Base-by-base conservation (phyloP, 495 filamentous ascomycete species). In the Penicillium fimorum region DNA sequence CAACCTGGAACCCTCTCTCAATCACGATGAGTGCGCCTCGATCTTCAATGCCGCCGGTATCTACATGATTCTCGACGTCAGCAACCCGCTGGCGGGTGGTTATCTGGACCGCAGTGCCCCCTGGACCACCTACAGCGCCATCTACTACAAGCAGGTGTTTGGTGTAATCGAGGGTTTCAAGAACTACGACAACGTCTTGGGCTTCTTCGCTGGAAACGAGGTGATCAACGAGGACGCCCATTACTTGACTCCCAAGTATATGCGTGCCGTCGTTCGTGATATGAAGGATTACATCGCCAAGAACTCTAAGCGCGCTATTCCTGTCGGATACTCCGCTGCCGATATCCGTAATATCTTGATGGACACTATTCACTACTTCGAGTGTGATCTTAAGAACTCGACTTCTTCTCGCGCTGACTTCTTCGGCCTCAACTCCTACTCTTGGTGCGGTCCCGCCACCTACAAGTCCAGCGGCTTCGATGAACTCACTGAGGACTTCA, bases 391-490 rank as follows among this genome's bases (percentile, higher is more conserved):
- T 30, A 69, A 82, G 51, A 87, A 89, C 57, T 76, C 85, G 27
- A 76, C 77, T 32, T 75, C 76, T 44, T 91, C 89, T 38, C 79
- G 82, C 18, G 82, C 83, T 48, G 93, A 96, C 68, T 83, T 97
- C 75, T 96, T 97, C 65, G 93, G 92, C 46, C 79, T 97, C 56
- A 97, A 97, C 83, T 90, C 85, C 54, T 97, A 97, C 81, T 89
- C 87, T 38, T 97, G 93, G 93, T 97, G 93, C 64, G 92, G 91
- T 43, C 76, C 85, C 40, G 87, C 89, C 49, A 82, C 75, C 58
- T 94, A 85, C 79, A 72, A 80, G 35, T 82, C 80, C 45, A 83
- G 87, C 3, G 79, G 84, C 58, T 97, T 91, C 72, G 76, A 95
- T 68, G 70, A 76, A 13, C 78, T 97, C 4, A 84, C 89, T 41